Base-by-base conservation (phyloP, 2,329 filamentous ascomycete genomes). In the Alternaria sp. region DNA sequence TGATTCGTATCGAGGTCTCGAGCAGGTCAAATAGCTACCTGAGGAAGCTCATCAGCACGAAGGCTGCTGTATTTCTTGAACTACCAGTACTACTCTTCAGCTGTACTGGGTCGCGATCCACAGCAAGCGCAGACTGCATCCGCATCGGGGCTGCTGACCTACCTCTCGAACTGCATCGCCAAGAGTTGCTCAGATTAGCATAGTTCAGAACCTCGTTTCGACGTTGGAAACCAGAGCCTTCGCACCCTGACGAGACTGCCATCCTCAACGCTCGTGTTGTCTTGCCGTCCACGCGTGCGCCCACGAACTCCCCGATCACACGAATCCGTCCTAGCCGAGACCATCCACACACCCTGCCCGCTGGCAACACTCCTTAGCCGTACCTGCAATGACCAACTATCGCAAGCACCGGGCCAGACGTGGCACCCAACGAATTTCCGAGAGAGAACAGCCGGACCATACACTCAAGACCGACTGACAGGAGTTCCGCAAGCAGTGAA, bases 1-100 rank as follows among this genome's bases (percentile, higher is more conserved):
- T 63, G 50, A 63, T 63, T 60, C 61, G 61, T 60, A 63, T 60
- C 61, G 61, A 63, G 45, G 32, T 55, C 11, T 36, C 17, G 36
- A 55, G 17, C 40, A 46, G 17, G n/a, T 19, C 30, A 21, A 15
- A 47, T 32, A 28, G 26, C 25, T 23, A 45, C 17, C 49, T 19
- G 26, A 26, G 32, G 11, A 19, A 45, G 19, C 23, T 23, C 12
- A 36, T 21, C 47, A 32, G 25, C 15, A 54, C 49, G 26, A 19
- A 17, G 23, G 13, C 46, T 15, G 17, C 11, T 13, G 28, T 26
- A 21, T 36, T n/a, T 54, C 21, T 32, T 25, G 36, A 40, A 40
- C 25, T 30, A 13, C 15, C 30, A 26, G 10, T 13, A 6, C 13
- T 23, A 21, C 25, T 21, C 25, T 21, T 15, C 25, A 23, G 11